Base-by-base conservation (phyloP, 23 red algal species). In the Agarophyton chilense region DNA sequence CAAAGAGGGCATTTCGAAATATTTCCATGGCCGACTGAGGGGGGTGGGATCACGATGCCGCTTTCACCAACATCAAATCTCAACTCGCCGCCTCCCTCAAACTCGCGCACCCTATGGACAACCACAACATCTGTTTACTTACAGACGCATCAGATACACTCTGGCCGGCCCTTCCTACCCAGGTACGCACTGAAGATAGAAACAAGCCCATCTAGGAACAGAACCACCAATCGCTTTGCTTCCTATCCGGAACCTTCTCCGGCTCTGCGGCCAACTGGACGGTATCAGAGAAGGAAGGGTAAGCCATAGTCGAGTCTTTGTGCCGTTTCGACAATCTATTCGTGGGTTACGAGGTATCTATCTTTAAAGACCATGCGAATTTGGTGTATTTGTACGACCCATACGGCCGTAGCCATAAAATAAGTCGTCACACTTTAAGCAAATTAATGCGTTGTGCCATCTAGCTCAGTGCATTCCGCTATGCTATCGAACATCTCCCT, bases 311-410 rank as follows among this genome's bases (percentile, higher is more conserved):
- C 16, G 70, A 74, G 40, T 58, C 84, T 24, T 29, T 57, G 43
- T 26, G 52, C 28, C 45, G 62, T n/a, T 51, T 76, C 26, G 64
- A 89, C 17, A 45, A 89, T 21, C 46, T 89, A 1, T 10, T 67
- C n/a, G 18, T 78, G 16, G 34, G 84, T 2, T 28, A 16, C 33
- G 39, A 52, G 10, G 54, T 57, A 26, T 28, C 45, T 26, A 61
- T 89, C 2, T 61, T 89, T 22, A 89, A 22, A 43, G 70, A 89
- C 55, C 68, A 62, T 70, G 62, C 55, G 21, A 89, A 89, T 21
- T 21, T 89, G 0, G 70, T 77, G 10, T 89, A 42, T 10, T 38
- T 77, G 13, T 89, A 67, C 54, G 61, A 89, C 52, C 84, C 84
- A 14, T 39, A 61, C 21, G 70, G 55, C 19, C 7, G 42, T 6